These are phyloP conservation scores for Trypanosoma cruzi DNA, from an alignment of 208 protist genomes.

Conservation along the genomic window DNA sequence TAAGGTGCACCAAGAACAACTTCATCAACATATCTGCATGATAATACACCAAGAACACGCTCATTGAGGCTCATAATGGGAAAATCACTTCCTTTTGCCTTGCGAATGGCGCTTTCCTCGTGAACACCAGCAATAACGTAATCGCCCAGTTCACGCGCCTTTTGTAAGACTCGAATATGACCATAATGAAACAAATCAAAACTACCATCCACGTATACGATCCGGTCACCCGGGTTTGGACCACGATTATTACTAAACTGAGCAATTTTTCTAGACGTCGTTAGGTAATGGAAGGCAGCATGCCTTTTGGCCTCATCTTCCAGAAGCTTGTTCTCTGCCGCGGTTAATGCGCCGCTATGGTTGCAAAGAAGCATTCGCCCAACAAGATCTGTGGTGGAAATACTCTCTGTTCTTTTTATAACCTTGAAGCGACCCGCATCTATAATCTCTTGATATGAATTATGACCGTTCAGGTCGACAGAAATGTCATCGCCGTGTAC, in stretches of 20 bases:
- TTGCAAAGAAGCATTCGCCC: conserved; percentile 97
- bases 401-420: conserved; percentile 95
- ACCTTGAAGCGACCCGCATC: conserved; percentile 89
- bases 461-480: conserved; percentile 93
- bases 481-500: conserved; percentile 99
- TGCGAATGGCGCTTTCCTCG: conserved; percentile 93
- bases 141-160: conserved; percentile 91
- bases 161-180: conserved; percentile 94
- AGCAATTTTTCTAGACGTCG: conserved; percentile 95
- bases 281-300: conserved; percentile 63
- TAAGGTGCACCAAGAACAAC: conserved; percentile 98
- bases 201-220: conserved; percentile 97
- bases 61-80: conserved; percentile 99
- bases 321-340: conserved; percentile 38
- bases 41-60: conserved; percentile 95
- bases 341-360: conserved; percentile 62
- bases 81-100: conserved; percentile 92
- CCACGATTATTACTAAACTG: conserved; percentile 95
- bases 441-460: conserved; percentile 96
- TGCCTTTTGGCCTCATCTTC: conserved; percentile 33
- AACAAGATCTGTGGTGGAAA: conserved; percentile 98
- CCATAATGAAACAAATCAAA: conserved; percentile 98
- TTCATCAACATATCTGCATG: conserved; percentile 97
- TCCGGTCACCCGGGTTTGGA: conserved; percentile 74
- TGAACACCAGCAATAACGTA: conserved; percentile 98